These are phyloP conservation scores for Trichocomaceae sp. DNA, from an alignment of 2,329 filamentous ascomycete species.

Conservation along the genomic window DNA sequence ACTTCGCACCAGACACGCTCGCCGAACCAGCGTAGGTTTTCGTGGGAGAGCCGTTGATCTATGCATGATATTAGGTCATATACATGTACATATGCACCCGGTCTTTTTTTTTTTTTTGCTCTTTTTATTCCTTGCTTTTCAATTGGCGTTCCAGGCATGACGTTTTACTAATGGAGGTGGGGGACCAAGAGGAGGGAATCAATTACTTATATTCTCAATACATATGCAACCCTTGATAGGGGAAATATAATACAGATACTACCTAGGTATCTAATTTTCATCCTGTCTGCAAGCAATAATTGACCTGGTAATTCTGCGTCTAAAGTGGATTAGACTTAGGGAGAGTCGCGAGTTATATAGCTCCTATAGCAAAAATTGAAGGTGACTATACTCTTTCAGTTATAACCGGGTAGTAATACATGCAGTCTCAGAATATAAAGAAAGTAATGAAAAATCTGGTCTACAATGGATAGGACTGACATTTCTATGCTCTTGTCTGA, in stretches of 20 bases:
- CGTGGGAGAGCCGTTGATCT: constrained; percentile 1
- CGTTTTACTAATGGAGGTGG: neutral
- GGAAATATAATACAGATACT: neutral
- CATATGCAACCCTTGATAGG: neutral
- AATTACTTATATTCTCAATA: neutral
- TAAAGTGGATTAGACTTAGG: too few relatives aligned
- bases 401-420: neutral
- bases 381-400: neutral
- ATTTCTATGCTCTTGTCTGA: neutral
- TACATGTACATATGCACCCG: neutral
- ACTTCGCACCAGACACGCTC: neutral
- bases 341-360: too few relatives aligned
- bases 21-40: constrained; percentile 1
- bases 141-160: neutral
- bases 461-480: neutral
- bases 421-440: neutral
- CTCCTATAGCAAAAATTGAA: neutral
- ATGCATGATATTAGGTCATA: neutral
- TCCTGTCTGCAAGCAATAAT: too few relatives aligned
- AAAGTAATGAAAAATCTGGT: neutral
- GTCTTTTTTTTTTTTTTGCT: neutral
- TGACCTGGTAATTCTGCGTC: too few relatives aligned
- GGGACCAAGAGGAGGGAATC: neutral
- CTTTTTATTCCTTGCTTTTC: neutral
- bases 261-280: too few relatives aligned